A percentile compares a stretch with the other conserved stretches of the same genome.
Evolutionary conservation across 805 yeast species (phyloP).

Genomic region (Schwanniomyces vanrijiae): DNA sequence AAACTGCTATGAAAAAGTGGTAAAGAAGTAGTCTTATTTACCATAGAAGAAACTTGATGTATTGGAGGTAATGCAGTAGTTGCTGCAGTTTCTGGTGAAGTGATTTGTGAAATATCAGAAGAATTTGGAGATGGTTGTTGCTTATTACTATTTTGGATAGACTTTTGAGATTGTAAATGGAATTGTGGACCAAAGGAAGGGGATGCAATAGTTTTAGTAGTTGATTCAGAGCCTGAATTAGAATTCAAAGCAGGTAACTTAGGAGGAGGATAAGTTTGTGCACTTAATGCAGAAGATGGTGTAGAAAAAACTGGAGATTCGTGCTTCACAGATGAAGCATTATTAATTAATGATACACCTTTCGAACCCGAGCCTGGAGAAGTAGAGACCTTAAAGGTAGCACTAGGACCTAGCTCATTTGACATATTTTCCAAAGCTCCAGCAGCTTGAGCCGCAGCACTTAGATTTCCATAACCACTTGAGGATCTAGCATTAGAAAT

Average conservation of each 20-base stretch:
- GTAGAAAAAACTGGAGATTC: slow-evolving; percentile 25
- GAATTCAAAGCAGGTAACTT: slow-evolving; percentile 34
- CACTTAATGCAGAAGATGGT: slow-evolving; percentile 37
- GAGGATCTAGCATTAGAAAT: slow-evolving; percentile 38
- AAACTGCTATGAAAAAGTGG: slow-evolving; percentile 26
- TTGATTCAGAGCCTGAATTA: slow-evolving; percentile 5
- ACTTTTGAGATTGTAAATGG: slow-evolving; percentile 17
- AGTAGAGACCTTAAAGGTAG: slow-evolving; percentile 32
- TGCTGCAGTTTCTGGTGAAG: slow-evolving; percentile 8
- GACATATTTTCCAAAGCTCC: slow-evolving; percentile 47
- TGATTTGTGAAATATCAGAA: slow-evolving; percentile 25
- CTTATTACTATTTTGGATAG: neutral
- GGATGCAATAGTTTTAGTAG: slow-evolving; percentile 25
- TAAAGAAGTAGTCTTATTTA: slow-evolving; percentile 18
- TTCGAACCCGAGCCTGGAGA: slow-evolving; percentile 6
- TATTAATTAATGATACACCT: slow-evolving; percentile 37
- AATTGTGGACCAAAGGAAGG: slow-evolving; percentile 50
- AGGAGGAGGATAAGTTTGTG: slow-evolving; percentile 30
- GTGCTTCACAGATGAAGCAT: slow-evolving; percentile 13
- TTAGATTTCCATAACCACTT: slow-evolving; percentile 5
- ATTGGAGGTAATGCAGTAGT: slow-evolving; percentile 27
- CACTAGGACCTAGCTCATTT: slow-evolving; percentile 44
- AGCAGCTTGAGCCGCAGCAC: slow-evolving; percentile 36
- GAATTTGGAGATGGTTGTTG: slow-evolving; percentile 8
- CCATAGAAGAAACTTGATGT: slow-evolving; percentile 18